phyloP scores from a whole-genome alignment of 768 basidiomycete genomes.

The Cystobasidium onofrii region DNA sequence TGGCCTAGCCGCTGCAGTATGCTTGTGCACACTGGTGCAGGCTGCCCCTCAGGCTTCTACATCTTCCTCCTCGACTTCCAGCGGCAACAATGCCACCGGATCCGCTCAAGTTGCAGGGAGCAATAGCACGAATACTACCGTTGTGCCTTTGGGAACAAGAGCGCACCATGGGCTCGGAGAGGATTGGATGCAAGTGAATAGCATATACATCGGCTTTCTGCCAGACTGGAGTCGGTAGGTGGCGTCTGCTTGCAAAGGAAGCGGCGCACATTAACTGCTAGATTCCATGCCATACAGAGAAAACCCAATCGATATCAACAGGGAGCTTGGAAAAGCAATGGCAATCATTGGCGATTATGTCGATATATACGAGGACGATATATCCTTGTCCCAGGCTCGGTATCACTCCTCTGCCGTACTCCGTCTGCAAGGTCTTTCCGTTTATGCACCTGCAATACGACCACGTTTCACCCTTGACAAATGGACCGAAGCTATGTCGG shows the following conservation, averaged over 20 bases:
- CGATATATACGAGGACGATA: conserved; percentile 19
- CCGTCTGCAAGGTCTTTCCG: conserved; percentile 15
- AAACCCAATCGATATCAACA: conserved; percentile 33
- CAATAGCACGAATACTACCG: conserved; percentile 11
- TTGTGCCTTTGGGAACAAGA: conserved; percentile 24
- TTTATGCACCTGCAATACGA: conserved; percentile 36
- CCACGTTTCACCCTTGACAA: conserved; percentile 22
- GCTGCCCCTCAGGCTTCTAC: not conserved
- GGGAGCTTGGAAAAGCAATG: conserved; percentile 25
- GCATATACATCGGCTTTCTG: conserved; percentile 33
- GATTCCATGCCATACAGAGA: conserved; percentile 8
- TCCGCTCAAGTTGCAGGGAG: not conserved
- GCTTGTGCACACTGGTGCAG: not conserved
- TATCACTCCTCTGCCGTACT: conserved; percentile 31
- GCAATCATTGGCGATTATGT: conserved; percentile 34
- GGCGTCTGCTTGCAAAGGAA: not conserved
- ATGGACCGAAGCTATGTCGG: conserved; percentile 34
- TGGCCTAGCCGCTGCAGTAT: not conserved
- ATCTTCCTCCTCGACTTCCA: not conserved
- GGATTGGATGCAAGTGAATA: conserved; percentile 34
- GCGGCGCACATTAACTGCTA: too few relatives aligned
- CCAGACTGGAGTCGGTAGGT: conserved; percentile 28
- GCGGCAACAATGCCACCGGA: not conserved
- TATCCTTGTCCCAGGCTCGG: conserved; percentile 23
- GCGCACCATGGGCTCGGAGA: conserved; percentile 2